Evolutionary conservation across 1,139 yeast species (phyloP), one percentile per base, ranked within the genome.

Genomic region (Saccharomycopsis crataegensis): DNA sequence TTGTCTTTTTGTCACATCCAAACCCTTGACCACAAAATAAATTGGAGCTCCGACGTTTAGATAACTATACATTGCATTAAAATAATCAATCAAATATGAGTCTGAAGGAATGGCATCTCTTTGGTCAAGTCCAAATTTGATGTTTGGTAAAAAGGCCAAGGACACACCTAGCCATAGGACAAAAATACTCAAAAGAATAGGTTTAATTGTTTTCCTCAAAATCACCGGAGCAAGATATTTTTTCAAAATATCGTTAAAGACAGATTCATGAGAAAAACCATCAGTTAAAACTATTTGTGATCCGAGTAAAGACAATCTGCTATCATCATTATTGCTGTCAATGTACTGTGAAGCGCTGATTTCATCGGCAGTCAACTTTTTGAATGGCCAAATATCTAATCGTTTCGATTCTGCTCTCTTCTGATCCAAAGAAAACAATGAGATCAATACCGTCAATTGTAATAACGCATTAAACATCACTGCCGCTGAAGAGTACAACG

Each of bases 21-120:
- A 65, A 55, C 78, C 80, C 54, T 79, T 78, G 22, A 88, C 80
- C 37, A 93, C 91, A 67, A 89, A 86, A 64, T 86, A 93, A 1
- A 88, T 77, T 0, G 99, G 99, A 0, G 99, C 96, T 0, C 98
- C 99, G 3, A 86, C 86, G 59, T 86, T 83, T 57, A 93, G 73
- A 64, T 83, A 86, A 2, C 75, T 68, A 64, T 85, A 86, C 12
- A 90, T 74, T 51, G 93, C 90, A 59, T 84, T 73, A 69, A 87
- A 93, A 66, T 93, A 93, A 53, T 80, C 75, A 40, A 89, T 82
- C 62, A 93, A 70, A 62, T 90, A 88, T 0, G 97, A 90, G 54
- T 79, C 90, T 4, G 76, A 70, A 0, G 98, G 98, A 14, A 93
- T 77, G 0, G 98, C 98, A 46, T 85, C 72, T 56, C 96, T 76